Conservation (phyloP, 192 early-diverging fungal genomes). For the Glomus cerebriforme region DNA sequence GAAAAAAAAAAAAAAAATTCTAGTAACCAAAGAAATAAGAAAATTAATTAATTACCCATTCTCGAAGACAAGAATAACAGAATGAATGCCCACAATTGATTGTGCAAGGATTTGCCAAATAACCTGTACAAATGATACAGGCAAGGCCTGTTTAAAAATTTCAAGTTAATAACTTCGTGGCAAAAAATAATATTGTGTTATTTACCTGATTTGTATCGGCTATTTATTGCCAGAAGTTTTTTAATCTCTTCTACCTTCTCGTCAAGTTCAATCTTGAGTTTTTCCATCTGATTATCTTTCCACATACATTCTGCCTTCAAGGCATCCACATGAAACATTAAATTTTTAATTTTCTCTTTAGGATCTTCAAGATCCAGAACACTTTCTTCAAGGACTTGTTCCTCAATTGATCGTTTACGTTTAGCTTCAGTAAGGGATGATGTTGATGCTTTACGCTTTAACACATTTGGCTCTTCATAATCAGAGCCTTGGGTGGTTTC, state of each 20-base stretch:
- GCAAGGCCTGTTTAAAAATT: slow-evolving; percentile 28
- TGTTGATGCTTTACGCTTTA: neutral
- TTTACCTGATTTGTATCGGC: neutral
- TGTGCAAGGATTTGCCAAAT: slow-evolving; percentile 40
- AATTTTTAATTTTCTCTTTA: neutral
- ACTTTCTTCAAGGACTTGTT: neutral
- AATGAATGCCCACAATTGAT: slow-evolving; percentile 46
- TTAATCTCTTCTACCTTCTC: neutral
- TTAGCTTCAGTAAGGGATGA: neutral
- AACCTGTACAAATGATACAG: slow-evolving; percentile 44
- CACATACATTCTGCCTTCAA: neutral
- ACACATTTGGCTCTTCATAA: neutral
- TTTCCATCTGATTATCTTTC: neutral
- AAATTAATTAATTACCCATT: slow-evolving; percentile 36
- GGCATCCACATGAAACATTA: neutral
- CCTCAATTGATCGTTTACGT: neutral
- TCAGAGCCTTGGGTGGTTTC: neutral
- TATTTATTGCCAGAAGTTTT: neutral
- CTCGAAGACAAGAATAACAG: slow-evolving; percentile 41
- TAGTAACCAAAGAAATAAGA: neutral
- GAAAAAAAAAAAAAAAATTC: neutral
- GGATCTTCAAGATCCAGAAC: neutral
- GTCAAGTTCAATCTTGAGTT: neutral
- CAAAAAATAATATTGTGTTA: neutral
- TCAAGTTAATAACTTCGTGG: neutral